Evolutionary conservation across 75 land plant genomes (phyloP), one percentile per base, ranked within the genome.

Genomic region (Ceratopteris richardii): DNA sequence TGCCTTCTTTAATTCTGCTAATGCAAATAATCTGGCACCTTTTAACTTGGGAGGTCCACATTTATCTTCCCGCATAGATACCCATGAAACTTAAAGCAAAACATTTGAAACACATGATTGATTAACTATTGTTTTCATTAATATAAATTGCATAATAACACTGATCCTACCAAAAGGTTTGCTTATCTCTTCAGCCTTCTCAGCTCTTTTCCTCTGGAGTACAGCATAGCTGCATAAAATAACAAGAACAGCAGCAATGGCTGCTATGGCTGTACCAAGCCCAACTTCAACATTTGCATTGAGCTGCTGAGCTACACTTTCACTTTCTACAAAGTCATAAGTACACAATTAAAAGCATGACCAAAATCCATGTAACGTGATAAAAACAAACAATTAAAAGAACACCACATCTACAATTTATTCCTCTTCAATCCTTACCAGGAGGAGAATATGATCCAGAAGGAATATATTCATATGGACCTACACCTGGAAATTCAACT

Each of bases 161-260:
- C 46, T 17, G 21, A 17, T 12, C 30, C 46, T 76, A 90, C 97
- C 87, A 68, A 82, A 84, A 57, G 85, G 82, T 23, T 77, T 68
- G 56, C 61, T 65, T 28, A 39, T 47, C 25, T 67, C 62, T 19
- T 48, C 61, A 30, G 75, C 69, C 24, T 28, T 69, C 28, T 81
- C 58, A 29, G 81, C 83, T 60, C 71, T 63, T 60, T 61, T 90
- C 78, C 71, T 87, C 57, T 78, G 75, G 31, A 58, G 57, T 52
- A 70, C 26, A 22, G 83, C 86, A 82, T 74, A 88, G 54, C 80
- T n/a, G 4, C 66, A 71, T 0, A 73, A 52, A 13, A 33, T 54
- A 14, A 80, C 9, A 25, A 80, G 30, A 2, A 67, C 21, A 20
- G 84, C 18, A 3, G 60, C 52, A 43, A 78, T 67, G 41, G 69